These are phyloP conservation scores for Exserohilum turcica DNA, from an alignment of 2,329 filamentous ascomycete genomes.

Conservation along the genomic window DNA sequence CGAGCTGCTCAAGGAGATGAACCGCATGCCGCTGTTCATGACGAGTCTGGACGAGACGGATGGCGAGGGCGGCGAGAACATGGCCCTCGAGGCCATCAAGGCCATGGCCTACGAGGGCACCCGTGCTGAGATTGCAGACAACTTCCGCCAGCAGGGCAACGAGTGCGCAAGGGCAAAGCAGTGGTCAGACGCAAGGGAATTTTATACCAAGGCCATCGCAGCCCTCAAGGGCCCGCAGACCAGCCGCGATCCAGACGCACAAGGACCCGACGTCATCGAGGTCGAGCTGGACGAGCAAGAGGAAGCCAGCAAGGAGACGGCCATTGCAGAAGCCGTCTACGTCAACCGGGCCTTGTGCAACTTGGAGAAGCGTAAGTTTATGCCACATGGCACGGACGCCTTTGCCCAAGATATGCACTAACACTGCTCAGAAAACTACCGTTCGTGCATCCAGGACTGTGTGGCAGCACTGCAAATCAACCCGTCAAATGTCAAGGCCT, in stretches of 20 bases:
- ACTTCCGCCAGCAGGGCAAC: slow-evolving; percentile 92
- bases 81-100: slow-evolving; percentile 82
- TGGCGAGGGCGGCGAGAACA: slow-evolving; percentile 72
- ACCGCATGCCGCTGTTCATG: slow-evolving; percentile 89
- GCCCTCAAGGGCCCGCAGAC: slow-evolving; percentile 68
- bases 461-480: slow-evolving; percentile 79
- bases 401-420: not conserved
- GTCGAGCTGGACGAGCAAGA: slow-evolving; percentile 64
- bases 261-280: slow-evolving; percentile 47
- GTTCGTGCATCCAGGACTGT: slow-evolving; percentile 84
- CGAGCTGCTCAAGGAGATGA: slow-evolving; percentile 68
- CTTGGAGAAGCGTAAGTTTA: slow-evolving; percentile 70
- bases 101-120: slow-evolving; percentile 94
- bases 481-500: slow-evolving; percentile 82
- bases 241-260: slow-evolving; percentile 45
- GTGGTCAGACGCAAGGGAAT: slow-evolving; percentile 85
- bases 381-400: not conserved
- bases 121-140: slow-evolving; percentile 76
- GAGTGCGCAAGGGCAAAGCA: slow-evolving; percentile 76
- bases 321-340: slow-evolving; percentile 75
- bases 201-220: slow-evolving; percentile 84
- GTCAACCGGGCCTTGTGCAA: slow-evolving; percentile 91
- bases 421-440: slow-evolving; percentile 71
- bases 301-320: slow-evolving; percentile 64
- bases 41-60: slow-evolving; percentile 74